Evolutionary conservation across 1,284 basidiomycete genomes (phyloP).

Genomic region (Agroathelia rolfsii): DNA sequence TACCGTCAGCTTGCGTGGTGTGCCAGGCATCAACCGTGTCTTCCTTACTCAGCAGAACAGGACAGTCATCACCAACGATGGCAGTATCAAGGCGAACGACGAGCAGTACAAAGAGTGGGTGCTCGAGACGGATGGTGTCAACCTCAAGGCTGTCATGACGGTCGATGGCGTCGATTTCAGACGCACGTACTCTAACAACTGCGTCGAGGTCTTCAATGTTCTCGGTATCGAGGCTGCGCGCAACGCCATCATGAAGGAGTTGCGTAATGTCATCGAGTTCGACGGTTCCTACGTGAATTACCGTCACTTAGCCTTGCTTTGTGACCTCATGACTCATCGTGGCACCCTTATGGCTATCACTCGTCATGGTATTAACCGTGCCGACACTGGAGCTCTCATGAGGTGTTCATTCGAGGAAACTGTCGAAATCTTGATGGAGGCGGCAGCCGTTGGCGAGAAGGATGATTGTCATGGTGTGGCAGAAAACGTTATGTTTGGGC

Average conservation of each 20-base stretch:
- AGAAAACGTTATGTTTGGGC: constrained; percentile 97
- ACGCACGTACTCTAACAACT: constrained; percentile 95
- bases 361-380: constrained; percentile 97
- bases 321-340: constrained; percentile 97
- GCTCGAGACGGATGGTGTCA: constrained; percentile 94
- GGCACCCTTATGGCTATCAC: constrained; percentile 98
- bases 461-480: constrained; percentile 98
- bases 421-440: constrained; percentile 98
- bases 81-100: constrained; percentile 47
- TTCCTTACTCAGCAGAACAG: constrained; percentile 90
- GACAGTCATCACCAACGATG: constrained; percentile 56
- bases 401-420: constrained; percentile 99
- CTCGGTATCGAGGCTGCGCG: constrained; percentile 97
- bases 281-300: constrained; percentile 99
- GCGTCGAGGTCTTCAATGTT: constrained; percentile 93
- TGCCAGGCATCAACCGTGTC: constrained; percentile 84
- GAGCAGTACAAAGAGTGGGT: constrained; percentile 95
- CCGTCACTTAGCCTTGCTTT: constrained; percentile 89
- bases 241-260: constrained; percentile 86
- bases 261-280: constrained; percentile 93
- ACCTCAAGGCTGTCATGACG: constrained; percentile 89
- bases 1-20: constrained; percentile 92
- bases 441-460: constrained; percentile 94
- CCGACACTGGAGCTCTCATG: constrained; percentile 95
- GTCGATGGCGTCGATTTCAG: constrained; percentile 91